These are phyloP conservation scores for Amanita rubescens DNA, from an alignment of 768 basidiomycete genomes.

Conservation along the genomic window DNA sequence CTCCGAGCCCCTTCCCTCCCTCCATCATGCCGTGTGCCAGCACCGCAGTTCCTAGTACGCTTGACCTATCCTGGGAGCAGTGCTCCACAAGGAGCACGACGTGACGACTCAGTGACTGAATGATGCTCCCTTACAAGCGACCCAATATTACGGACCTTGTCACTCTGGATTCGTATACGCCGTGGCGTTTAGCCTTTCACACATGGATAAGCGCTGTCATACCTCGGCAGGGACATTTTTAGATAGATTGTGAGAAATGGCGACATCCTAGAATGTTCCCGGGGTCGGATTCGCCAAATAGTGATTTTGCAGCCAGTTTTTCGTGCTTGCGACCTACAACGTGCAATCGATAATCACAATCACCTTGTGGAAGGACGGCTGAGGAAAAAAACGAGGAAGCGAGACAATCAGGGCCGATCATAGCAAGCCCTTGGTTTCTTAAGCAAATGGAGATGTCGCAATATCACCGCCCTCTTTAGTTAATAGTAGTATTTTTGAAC, in stretches of 20 bases:
- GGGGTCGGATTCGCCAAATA: neutral
- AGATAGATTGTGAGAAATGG: neutral
- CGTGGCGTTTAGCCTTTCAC: constrained; percentile 1
- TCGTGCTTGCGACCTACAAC: neutral
- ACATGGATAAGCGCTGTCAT: neutral
- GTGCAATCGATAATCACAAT: constrained; percentile 3
- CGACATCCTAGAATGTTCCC: neutral
- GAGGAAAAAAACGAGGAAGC: neutral
- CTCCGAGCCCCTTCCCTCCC: neutral
- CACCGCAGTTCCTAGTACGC: neutral
- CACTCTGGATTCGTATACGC: neutral
- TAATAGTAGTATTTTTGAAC: neutral
- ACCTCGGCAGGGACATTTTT: neutral
- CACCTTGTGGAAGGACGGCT: neutral
- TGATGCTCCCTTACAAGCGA: neutral
- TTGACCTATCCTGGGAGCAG: neutral
- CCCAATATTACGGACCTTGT: neutral
- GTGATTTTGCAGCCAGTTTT: neutral
- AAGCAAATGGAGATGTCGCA: neutral
- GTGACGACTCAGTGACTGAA: neutral
- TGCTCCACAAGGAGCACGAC: too few relatives aligned
- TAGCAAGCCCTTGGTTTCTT: neutral
- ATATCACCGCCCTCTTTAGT: neutral
- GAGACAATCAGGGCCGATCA: neutral
- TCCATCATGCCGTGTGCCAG: too few relatives aligned